A percentile compares a stretch with the other conserved stretches of the same genome.
Evolutionary conservation across 495 filamentous ascomycete species (phyloP).

Genomic region (Aspergillus ellipticus): DNA sequence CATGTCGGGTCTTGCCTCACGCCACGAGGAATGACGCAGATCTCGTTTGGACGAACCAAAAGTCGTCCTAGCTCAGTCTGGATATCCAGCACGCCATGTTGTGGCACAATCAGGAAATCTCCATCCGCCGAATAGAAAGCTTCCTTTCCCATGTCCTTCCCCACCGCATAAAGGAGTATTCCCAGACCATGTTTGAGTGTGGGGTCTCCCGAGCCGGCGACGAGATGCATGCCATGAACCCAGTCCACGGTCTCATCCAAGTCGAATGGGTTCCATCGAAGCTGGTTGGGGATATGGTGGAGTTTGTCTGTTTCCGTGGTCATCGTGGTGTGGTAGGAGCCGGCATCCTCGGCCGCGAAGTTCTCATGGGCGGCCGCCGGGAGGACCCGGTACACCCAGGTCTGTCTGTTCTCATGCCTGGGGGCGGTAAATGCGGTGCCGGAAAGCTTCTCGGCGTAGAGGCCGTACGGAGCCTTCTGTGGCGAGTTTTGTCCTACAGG

Average conservation of each 20-base stretch:
- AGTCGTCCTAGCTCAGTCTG: slow-evolving; percentile 80
- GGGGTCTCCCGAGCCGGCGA: slow-evolving; percentile 81
- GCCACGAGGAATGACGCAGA: slow-evolving; percentile 82
- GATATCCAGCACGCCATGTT: slow-evolving; percentile 81
- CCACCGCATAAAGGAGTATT: slow-evolving; percentile 78
- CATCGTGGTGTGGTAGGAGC: slow-evolving; percentile 52
- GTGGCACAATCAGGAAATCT: slow-evolving; percentile 80
- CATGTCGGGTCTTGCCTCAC: slow-evolving; percentile 49
- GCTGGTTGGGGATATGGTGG: slow-evolving; percentile 75
- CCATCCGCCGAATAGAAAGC: slow-evolving; percentile 92
- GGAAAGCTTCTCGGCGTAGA: slow-evolving; percentile 92
- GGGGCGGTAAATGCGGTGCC: slow-evolving; percentile 93
- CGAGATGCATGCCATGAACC: slow-evolving; percentile 69
- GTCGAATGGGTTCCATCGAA: slow-evolving; percentile 91
- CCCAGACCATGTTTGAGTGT: slow-evolving; percentile 77
- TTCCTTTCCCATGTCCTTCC: slow-evolving; percentile 70
- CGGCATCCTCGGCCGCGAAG: slow-evolving; percentile 56
- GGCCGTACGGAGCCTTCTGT: slow-evolving; percentile 76
- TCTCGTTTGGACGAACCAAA: slow-evolving; percentile 84
- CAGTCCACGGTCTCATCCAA: slow-evolving; percentile 70
- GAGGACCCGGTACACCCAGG: slow-evolving; percentile 92
- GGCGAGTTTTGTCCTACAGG: slow-evolving; percentile 78
- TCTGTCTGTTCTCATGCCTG: slow-evolving; percentile 80
- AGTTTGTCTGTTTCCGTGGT: slow-evolving; percentile 49
- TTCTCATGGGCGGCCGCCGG: slow-evolving; percentile 78